Evolutionary conservation across 441 rosid genomes (phyloP), one percentile per base, ranked within the genome.

Genomic region (Euphorbia corollata): DNA sequence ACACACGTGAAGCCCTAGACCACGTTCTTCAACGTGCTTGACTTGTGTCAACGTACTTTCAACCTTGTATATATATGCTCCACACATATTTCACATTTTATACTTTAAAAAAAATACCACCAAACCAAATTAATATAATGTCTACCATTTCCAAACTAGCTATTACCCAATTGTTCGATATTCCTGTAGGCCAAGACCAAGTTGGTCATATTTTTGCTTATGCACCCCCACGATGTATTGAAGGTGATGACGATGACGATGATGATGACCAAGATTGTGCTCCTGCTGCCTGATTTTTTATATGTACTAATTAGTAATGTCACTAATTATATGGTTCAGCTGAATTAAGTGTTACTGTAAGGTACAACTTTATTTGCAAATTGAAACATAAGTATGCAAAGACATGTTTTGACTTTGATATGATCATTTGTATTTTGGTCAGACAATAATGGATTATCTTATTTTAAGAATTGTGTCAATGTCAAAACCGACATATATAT

Each of bases 1-100:
- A 59, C 62, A 32, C 62, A 30, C 62, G 11, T 30, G 41, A 59
- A 59, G 39, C 62, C 62, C 62, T 27, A 59, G 41, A 13, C 20
- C 62, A 59, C 62, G 62, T 32, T 59, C 62, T 41, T 59, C 41
- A 59, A 59, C 62, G 41, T 59, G 62, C 18, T 59, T 59, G 62
- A 59, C 62, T 59, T 59, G 62, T 59, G 62, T 59, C 39, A 59
- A 30, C 38, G 0, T 16, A 0, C 4, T 19, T 55, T 55, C 59
- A 19, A 18, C 30, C 27, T 55, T 55, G 5, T 30, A 34, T 30
- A 4, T 59, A 59, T 59, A 58, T 12, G 2, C 39, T 11, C 34
- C 61, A 13, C 41, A 59, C n/a, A 1, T 59, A n/a, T 59, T 59
- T 10, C 12, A 0, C 9, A 8, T 2, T 23, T 23, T 22, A 36